phyloP scores from a whole-genome alignment of 345 rosid genomes.

The Erucastrum elatum region DNA sequence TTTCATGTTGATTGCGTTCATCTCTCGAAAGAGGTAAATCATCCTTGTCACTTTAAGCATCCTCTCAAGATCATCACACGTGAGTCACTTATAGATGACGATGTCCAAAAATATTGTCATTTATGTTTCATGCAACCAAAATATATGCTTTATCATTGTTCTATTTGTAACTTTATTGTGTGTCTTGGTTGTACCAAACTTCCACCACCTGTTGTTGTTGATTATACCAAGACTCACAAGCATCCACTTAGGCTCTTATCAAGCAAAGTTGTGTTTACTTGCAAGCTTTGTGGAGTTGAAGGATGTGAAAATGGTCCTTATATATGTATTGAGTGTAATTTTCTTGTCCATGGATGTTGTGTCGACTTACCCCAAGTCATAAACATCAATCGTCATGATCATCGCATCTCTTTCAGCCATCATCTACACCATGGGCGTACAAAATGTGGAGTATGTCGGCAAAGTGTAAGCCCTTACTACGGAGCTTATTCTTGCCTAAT shows the following conservation, averaged over 20 bases:
- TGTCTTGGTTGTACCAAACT: not conserved
- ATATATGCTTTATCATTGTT: not conserved
- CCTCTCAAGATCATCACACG: not conserved
- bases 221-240: not conserved
- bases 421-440: not conserved
- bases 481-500: not conserved
- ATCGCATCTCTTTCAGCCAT: not conserved
- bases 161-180: not conserved
- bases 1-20: not conserved
- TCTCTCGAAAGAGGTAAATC: not conserved
- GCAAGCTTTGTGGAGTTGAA: not conserved
- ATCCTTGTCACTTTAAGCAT: not conserved
- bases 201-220: conserved; percentile 3
- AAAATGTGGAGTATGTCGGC: not conserved
- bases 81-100: not conserved
- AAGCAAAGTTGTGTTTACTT: not conserved
- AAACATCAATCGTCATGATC: not conserved
- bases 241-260: not conserved
- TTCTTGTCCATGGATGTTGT: not conserved
- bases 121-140: not conserved
- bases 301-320: not conserved
- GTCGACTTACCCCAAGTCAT: too few relatives aligned
- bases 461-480: not conserved
- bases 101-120: not conserved
- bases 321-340: not conserved